Evolutionary conservation across 1,139 yeast species (phyloP), one percentile per base, ranked within the genome.

Genomic region (Candida freyschussii): DNA sequence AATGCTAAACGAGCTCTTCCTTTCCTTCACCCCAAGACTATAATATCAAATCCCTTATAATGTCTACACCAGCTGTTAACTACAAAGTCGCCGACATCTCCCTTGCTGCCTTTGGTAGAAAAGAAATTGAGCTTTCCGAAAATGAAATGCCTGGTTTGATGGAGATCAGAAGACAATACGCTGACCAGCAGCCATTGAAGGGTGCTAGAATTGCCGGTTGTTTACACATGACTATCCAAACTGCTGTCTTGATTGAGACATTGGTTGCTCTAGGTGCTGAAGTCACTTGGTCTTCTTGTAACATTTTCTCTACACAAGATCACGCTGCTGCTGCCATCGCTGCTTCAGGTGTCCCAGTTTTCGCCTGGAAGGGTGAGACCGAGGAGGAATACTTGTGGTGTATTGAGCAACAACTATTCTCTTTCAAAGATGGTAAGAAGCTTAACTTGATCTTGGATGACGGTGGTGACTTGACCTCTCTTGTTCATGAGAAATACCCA

Each of bases 301-400:
- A 91, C 95, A 91, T 91, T 59, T 91, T 86, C 83, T 91, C 97
- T 54, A 91, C 99, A 50, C 99, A 91, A 75, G 98, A 91, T 70
- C 97, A 91, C 65, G 97, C 97, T 54, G 98, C 99, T 59, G 97
- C 99, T 60, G 98, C 98, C 58, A 91, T 93, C 67, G 99, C 99
- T 56, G 98, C 98, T 55, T 69, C 96, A 54, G 99, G 98, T 72
- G 94, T 91, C 43, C 98, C 99, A 62, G 99, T 93, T 51, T 93
- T 87, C 56, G 99, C 99, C 59, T 93, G 98, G 98, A 91, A 91
- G 78, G 98, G 99, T 64, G 98, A 91, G 78, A 86, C 98, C 66
- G 99, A 91, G 69, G 98, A 91, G 74, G 99, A 91, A 74, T 91
- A 91, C 80, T 65, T 79, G 60, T 91, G 99, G 99, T 91, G 99